Percentiles rank a stretch among this genome's conserved stretches.
Evolutionary conservation across 306 rosid genomes (phyloP).

Genomic region (Vigna unguiculata): DNA sequence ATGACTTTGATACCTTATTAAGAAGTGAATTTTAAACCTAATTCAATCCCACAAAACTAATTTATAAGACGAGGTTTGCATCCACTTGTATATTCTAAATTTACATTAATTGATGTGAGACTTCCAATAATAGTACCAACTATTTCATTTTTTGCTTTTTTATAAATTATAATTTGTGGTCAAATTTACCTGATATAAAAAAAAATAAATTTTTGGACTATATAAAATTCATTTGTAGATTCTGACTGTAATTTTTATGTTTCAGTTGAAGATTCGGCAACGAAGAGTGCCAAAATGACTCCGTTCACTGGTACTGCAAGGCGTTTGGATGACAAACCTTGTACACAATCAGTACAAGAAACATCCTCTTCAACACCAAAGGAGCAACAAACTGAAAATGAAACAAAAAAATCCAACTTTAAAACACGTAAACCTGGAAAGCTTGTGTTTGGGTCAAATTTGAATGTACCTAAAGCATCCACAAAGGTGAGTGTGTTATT

Average conservation of each 20-base stretch:
- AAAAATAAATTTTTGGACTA: too few relatives aligned
- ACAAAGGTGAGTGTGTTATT: conserved; percentile 43
- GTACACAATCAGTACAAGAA: conserved; percentile 43
- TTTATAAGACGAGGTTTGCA: too few relatives aligned
- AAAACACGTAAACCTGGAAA: conserved; percentile 46
- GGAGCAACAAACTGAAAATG: conserved; percentile 44
- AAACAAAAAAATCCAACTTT: conserved; percentile 37
- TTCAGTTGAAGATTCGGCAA: conserved; percentile 52
- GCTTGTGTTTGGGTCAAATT: conserved; percentile 62
- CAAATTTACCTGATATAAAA: too few relatives aligned
- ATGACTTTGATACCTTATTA: too few relatives aligned
- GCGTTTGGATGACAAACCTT: conserved; percentile 60
- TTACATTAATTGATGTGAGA: too few relatives aligned
- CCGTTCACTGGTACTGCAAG: conserved; percentile 59
- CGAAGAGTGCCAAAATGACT: conserved; percentile 41
- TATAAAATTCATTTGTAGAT: not conserved
- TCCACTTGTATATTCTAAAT: too few relatives aligned
- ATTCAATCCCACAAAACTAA: too few relatives aligned
- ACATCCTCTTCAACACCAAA: conserved; percentile 40
- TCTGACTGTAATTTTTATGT: not conserved
- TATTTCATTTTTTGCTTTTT: too few relatives aligned
- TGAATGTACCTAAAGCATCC: conserved; percentile 34
- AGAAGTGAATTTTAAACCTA: too few relatives aligned
- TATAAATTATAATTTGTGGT: too few relatives aligned
- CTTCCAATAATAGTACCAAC: too few relatives aligned